These are phyloP conservation scores for Eurotiales sp. DNA, from an alignment of 2,329 filamentous ascomycete genomes.

Conservation along the genomic window DNA sequence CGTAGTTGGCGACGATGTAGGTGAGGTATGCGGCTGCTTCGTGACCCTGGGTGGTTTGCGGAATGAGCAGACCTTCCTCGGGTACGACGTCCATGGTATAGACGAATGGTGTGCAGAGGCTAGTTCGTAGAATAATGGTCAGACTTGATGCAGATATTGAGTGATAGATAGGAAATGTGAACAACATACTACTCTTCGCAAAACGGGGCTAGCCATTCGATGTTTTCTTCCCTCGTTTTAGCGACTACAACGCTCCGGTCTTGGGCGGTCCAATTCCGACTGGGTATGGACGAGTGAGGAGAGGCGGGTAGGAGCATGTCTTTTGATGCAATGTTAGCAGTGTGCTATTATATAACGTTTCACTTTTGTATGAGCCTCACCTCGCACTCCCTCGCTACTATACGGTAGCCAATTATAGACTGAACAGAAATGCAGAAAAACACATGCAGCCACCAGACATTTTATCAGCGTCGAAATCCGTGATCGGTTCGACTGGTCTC, in stretches of 20 bases:
- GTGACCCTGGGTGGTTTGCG: conserved; percentile 47
- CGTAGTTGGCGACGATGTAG: conserved; percentile 61
- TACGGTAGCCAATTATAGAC: conserved; percentile 13
- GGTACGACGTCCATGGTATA: conserved; percentile 27
- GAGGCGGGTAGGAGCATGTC: conserved; percentile 4
- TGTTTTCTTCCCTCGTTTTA: conserved; percentile 10
- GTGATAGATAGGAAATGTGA: background rate
- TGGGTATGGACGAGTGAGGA: conserved; percentile 2
- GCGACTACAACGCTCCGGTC: conserved; percentile 11
- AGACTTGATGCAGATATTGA: background rate
- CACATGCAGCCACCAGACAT: conserved; percentile 6
- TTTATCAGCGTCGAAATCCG: conserved; percentile 13
- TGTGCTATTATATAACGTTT: no score
- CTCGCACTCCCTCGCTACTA: background rate
- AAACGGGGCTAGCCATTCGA: conserved; percentile 13
- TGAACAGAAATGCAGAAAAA: conserved; percentile 11
- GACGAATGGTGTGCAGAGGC: conserved; percentile 22
- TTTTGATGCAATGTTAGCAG: no score
- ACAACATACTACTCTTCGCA: conserved; percentile 13
- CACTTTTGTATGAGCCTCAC: no score
- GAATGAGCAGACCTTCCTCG: conserved; percentile 21
- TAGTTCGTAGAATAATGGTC: background rate
- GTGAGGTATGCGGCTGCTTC: conserved; percentile 61
- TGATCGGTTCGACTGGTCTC: conserved; percentile 9
- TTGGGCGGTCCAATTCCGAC: conserved; percentile 10